phyloP scores from a whole-genome alignment of 805 yeast species.

The Candida germanica region DNA sequence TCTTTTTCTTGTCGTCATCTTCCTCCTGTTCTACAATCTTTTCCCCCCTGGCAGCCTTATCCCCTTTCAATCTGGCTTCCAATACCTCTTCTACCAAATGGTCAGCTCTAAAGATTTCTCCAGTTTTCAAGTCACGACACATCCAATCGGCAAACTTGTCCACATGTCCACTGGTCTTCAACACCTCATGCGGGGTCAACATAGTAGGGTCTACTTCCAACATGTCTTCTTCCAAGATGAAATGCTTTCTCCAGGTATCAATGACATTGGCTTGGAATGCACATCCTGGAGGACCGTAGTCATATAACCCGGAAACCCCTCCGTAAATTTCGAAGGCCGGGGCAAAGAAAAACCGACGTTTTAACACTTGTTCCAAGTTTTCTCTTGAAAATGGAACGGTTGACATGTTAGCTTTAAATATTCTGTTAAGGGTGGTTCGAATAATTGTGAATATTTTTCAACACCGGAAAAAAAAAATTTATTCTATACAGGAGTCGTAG shows the following conservation, averaged over 20 bases:
- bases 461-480: too few species aligned
- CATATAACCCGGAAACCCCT: constrained; percentile 96
- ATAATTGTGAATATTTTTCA: too few species aligned
- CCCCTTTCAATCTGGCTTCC: constrained; percentile 95
- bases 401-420: constrained; percentile 4
- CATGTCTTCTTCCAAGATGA: constrained; percentile 97
- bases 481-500: not conserved
- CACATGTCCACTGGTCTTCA: constrained; percentile 98
- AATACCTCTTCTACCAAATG: constrained; percentile 97
- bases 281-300: constrained; percentile 99
- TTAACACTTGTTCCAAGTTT: constrained; percentile 80
- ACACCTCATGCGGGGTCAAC: constrained; percentile 95
- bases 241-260: constrained; percentile 97
- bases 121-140: constrained; percentile 93
- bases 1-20: constrained; percentile 67
- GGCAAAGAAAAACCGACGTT: constrained; percentile 94
- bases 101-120: constrained; percentile 98
- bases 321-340: constrained; percentile 98
- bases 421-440: too few species aligned
- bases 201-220: constrained; percentile 97
- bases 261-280: constrained; percentile 94
- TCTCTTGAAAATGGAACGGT: constrained; percentile 70
- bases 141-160: constrained; percentile 99
- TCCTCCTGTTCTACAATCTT: constrained; percentile 52
- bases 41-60: constrained; percentile 91